These are phyloP conservation scores for Mycena amicta DNA, from an alignment of 768 basidiomycete species.

Conservation along the genomic window DNA sequence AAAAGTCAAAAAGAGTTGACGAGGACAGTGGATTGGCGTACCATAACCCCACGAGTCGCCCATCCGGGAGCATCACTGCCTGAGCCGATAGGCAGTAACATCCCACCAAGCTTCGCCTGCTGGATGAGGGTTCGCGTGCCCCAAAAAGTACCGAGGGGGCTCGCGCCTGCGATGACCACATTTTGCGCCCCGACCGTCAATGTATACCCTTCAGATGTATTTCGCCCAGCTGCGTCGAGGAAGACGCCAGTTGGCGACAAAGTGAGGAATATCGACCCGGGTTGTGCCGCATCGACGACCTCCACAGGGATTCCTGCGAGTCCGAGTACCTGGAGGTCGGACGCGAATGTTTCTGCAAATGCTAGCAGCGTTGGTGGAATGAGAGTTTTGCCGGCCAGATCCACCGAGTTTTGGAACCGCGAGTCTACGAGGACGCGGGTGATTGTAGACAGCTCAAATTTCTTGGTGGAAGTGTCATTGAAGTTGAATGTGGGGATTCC, in stretches of 20 bases:
- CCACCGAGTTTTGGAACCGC: slow-evolving; percentile 16
- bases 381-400: slow-evolving; percentile 18
- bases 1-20: neutral
- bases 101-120: slow-evolving; percentile 14
- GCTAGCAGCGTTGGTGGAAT: slow-evolving; percentile 24
- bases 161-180: slow-evolving; percentile 20
- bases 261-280: slow-evolving; percentile 18
- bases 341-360: slow-evolving; percentile 22
- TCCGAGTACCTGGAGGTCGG: slow-evolving; percentile 16
- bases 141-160: slow-evolving; percentile 20
- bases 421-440: slow-evolving; percentile 22
- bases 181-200: slow-evolving; percentile 9
- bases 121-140: slow-evolving; percentile 19
- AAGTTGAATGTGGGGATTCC: slow-evolving; percentile 23
- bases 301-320: slow-evolving; percentile 8
- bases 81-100: slow-evolving; percentile 13
- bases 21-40: neutral
- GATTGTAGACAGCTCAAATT: slow-evolving; percentile 11
- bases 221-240: slow-evolving; percentile 18
- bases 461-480: slow-evolving; percentile 10
- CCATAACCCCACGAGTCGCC: slow-evolving; percentile 23
- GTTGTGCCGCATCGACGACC: slow-evolving; percentile 3
- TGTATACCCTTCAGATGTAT: slow-evolving; percentile 17
- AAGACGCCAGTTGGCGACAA: slow-evolving; percentile 6
- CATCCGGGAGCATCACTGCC: slow-evolving; percentile 22